These are phyloP conservation scores for Lagenidium giganteum DNA, from an alignment of 352 stramenopile genomes.

Conservation along the genomic window DNA sequence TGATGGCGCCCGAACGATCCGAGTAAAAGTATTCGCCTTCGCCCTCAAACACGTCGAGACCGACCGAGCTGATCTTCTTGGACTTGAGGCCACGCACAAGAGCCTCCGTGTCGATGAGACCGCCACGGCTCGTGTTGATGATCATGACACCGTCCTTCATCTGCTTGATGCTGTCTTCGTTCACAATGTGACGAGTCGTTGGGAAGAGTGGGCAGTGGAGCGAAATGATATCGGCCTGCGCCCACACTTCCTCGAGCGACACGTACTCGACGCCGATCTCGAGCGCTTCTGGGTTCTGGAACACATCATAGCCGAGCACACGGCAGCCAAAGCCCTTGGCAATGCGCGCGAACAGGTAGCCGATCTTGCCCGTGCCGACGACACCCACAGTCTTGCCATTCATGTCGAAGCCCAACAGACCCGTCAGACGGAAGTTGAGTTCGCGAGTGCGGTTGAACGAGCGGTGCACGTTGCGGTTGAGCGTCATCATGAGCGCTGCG, in stretches of 20 bases:
- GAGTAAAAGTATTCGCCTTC: constrained; percentile 78
- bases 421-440: constrained; percentile 67
- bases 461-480: constrained; percentile 78
- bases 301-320: constrained; percentile 63
- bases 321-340: constrained; percentile 19
- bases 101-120: constrained; percentile 79
- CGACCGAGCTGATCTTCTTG: constrained; percentile 68
- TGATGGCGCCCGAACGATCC: constrained; percentile 60
- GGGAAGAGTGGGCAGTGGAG: constrained; percentile 83
- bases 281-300: constrained; percentile 40
- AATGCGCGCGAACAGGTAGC: constrained; percentile 44
- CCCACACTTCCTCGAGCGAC: constrained; percentile 55
- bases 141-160: constrained; percentile 88
- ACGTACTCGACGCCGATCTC: constrained; percentile 46
- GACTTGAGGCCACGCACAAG: constrained; percentile 77
- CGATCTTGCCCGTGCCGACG: constrained; percentile 58
- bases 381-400: constrained; percentile 69
- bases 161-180: constrained; percentile 69
- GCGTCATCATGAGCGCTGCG: constrained; percentile 67
- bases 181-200: constrained; percentile 82
- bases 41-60: constrained; percentile 88
- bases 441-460: constrained; percentile 72
- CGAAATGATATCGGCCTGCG: constrained; percentile 82
- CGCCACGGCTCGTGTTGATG: constrained; percentile 89
- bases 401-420: constrained; percentile 58